Evolutionary conservation across 225 moss, liverwort and hornwort species (phyloP), one percentile per base, ranked within the genome.

Genomic region (Sphagnum tenellum): DNA sequence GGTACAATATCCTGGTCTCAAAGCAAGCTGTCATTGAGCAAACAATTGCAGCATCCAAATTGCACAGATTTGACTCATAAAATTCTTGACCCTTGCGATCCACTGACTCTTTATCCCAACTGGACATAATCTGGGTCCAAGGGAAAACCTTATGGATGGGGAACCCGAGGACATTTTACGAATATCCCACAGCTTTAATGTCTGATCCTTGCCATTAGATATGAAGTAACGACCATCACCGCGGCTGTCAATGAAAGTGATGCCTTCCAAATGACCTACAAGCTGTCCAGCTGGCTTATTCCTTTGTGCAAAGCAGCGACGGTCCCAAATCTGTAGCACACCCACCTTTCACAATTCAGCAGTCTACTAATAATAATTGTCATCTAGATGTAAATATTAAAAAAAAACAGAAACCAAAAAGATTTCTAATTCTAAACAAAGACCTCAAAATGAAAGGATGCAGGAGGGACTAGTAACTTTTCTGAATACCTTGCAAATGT

Each of bases 171-270:
- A 66, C 86, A 96, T 80, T 75, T 89, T 96, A 12, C 95, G 82
- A 66, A 92, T 80, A 65, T 96, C 95, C 95, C 95, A 96, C 68
- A 96, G 68, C 79, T 96, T 96, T 57, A 92, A 81, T 7, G 85
- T 88, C 77, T 96, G 95, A 69, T 96, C 95, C 74, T 96, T 96
- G 80, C 92, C 76, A 55, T 96, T 96, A 13, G 95, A 90, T 54
- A 96, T 96, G 8, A 96, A 90, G 60, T 90, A 82, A 12, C 86
- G 92, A 12, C 95, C 95, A 48, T 96, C 95, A 51, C 86, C 89
- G 59, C 85, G 81, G 69, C 89, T 92, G 60, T 96, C 85, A 51
- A 96, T 79, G 55, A 81, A 86, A 8, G 95, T 92, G 47, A 96
- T 96, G 50, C 95, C 95, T 75, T 96, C 95, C 75, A 96, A 73